A percentile compares a stretch with the other conserved stretches of the same genome.
These are phyloP conservation scores for Saccharomycopsis hybrid DNA, from an alignment of 1,139 yeast genomes.

Conservation along the genomic window DNA sequence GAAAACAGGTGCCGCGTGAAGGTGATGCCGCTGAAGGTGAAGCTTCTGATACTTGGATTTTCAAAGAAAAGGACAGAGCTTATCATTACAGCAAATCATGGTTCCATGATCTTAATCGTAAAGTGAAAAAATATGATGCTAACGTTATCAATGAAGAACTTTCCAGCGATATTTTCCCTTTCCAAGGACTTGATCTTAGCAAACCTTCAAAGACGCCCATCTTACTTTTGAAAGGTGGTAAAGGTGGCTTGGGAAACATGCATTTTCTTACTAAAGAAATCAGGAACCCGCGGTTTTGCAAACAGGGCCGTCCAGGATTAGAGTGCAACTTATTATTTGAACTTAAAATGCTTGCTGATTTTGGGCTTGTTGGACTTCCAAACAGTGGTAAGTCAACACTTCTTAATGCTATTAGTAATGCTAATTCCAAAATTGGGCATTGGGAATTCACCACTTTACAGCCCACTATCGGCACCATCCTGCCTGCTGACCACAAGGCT, in stretches of 20 bases:
- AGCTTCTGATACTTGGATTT: conserved; percentile 49
- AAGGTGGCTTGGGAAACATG: conserved; percentile 95
- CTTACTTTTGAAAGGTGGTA: conserved; percentile 75
- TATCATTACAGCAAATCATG: conserved; percentile 60
- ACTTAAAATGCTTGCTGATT: conserved; percentile 79
- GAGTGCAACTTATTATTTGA: conserved; percentile 70
- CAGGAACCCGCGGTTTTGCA: conserved; percentile 85
- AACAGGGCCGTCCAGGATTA: conserved; percentile 66
- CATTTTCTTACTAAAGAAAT: conserved; percentile 80
- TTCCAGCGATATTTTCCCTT: conserved; percentile 62
- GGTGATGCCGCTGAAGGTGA: neutral
- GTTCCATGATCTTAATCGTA: conserved; percentile 55
- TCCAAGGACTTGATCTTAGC: conserved; percentile 70
- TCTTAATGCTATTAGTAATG: conserved; percentile 80
- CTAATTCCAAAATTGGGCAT: conserved; percentile 87
- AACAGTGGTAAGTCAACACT: conserved; percentile 95
- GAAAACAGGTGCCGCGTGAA: conserved; percentile 28
- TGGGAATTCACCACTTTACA: conserved; percentile 95
- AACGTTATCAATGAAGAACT: conserved; percentile 57
- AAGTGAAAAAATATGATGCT: conserved; percentile 59
- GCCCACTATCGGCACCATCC: conserved; percentile 86
- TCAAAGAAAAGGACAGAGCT: conserved; percentile 63
- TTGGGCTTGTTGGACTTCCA: conserved; percentile 91
- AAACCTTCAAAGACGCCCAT: conserved; percentile 60
- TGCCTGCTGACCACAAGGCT: neutral